Evolutionary conservation across 2,329 filamentous ascomycete species (phyloP).

Genomic region (Thelonectria blattea): DNA sequence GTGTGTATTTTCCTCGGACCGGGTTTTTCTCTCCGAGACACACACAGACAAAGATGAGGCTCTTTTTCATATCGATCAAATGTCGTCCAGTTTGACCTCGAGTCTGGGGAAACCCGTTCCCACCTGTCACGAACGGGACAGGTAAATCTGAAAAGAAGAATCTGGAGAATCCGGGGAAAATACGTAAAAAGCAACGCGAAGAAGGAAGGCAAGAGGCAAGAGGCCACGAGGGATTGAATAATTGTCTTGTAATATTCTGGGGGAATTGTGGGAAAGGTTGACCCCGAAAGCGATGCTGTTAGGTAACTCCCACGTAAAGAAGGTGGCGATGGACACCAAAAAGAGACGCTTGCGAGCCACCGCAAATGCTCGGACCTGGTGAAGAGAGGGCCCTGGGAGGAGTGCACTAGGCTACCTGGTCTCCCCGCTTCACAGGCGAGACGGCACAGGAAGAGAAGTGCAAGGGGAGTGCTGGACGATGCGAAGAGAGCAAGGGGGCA

Average conservation of each 20-base stretch:
- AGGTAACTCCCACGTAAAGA: constrained; percentile 37
- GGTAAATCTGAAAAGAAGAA: background rate
- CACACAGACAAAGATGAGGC: background rate
- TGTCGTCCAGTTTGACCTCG: constrained; percentile 15
- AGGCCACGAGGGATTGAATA: background rate
- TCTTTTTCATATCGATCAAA: background rate
- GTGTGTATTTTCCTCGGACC: background rate
- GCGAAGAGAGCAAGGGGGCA: too few relatives aligned
- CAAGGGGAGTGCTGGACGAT: too few relatives aligned
- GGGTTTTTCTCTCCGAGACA: background rate
- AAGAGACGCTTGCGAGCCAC: background rate
- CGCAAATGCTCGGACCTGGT: background rate
- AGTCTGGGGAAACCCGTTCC: background rate
- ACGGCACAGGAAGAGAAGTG: too few relatives aligned
- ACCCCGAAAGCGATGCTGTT: constrained; percentile 29
- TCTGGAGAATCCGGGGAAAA: constrained; percentile 16
- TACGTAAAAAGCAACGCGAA: background rate
- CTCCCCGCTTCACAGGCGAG: too few relatives aligned
- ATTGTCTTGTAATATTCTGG: constrained; percentile 25
- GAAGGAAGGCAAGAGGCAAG: background rate
- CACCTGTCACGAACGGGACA: background rate
- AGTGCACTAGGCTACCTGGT: too few relatives aligned
- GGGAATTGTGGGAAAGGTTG: constrained; percentile 26
- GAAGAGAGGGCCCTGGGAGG: background rate
- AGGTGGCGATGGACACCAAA: constrained; percentile 20